These are phyloP conservation scores for Leccinum broughii DNA, from an alignment of 768 basidiomycete genomes.

Conservation along the genomic window DNA sequence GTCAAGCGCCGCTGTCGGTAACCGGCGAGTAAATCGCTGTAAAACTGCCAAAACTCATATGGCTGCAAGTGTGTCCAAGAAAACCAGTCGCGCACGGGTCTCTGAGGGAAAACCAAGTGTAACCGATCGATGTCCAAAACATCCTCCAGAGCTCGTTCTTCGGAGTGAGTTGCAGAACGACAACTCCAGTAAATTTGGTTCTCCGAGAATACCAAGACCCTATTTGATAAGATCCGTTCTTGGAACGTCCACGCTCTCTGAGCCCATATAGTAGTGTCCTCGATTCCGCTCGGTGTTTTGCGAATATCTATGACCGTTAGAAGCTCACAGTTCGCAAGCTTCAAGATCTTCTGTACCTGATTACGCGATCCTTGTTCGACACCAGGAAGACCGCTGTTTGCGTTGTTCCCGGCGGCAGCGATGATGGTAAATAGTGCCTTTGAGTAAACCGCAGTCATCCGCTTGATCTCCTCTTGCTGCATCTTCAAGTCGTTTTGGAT, in stretches of 20 bases:
- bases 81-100: background rate
- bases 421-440: conserved; percentile 21
- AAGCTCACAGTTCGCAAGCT: conserved; percentile 10
- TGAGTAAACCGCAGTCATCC: conserved; percentile 25
- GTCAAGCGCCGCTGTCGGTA: conserved; percentile 16
- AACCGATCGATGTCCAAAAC: background rate
- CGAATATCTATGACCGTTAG: conserved; percentile 13
- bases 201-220: conserved; percentile 19
- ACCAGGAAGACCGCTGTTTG: conserved; percentile 15
- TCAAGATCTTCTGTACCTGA: conserved; percentile 10
- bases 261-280: conserved; percentile 10
- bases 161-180: conserved; percentile 6
- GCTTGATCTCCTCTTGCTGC: conserved; percentile 17
- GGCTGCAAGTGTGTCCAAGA: conserved; percentile 2
- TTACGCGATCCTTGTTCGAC: conserved; percentile 6
- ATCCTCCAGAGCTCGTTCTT: conserved; percentile 16
- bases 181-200: conserved; percentile 22
- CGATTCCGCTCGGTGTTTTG: background rate
- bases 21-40: background rate
- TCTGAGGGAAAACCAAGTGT: conserved; percentile 1
- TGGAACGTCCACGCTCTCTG: conserved; percentile 23
- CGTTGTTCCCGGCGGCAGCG: conserved; percentile 15
- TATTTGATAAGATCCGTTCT: conserved; percentile 17
- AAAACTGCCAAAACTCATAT: background rate
- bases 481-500: conserved; percentile 20